Conservation (phyloP, 2,329 filamentous ascomycete species). For the Lojkania enalia region DNA sequence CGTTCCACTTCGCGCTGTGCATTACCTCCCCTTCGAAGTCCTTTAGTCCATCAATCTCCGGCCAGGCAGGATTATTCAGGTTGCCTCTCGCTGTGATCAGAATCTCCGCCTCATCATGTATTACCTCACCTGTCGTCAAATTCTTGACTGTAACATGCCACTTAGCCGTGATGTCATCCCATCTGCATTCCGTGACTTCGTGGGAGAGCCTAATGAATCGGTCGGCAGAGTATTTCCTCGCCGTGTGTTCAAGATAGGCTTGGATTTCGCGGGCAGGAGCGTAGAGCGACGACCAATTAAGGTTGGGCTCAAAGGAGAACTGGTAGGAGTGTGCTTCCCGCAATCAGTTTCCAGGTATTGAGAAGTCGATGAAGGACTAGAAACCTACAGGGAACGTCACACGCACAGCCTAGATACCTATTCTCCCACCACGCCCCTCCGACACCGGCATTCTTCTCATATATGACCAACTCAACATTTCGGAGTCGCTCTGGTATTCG, state of each 20-base stretch:
- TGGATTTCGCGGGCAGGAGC: constrained; percentile 46
- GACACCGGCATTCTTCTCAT: constrained; percentile 50
- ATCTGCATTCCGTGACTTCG: constrained; percentile 39
- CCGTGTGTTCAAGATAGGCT: constrained; percentile 39
- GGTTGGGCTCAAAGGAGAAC: constrained; percentile 49
- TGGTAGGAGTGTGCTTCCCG: constrained; percentile 46
- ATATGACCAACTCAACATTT: constrained; percentile 48
- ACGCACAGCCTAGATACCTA: constrained; percentile 49
- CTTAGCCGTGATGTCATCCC: constrained; percentile 37
- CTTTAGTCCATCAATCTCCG: constrained; percentile 36
- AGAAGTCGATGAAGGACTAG: background rate
- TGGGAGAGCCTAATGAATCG: constrained; percentile 44
- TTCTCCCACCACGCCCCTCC: constrained; percentile 48
- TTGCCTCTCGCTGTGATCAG: constrained; percentile 38
- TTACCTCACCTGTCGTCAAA: constrained; percentile 29
- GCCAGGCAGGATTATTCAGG: constrained; percentile 39
- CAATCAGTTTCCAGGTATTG: background rate
- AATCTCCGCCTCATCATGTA: constrained; percentile 33
- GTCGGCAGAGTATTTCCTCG: constrained; percentile 42
- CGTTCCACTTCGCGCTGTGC: constrained; percentile 42
- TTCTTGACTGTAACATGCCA: constrained; percentile 44
- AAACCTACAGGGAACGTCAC: constrained; percentile 43
- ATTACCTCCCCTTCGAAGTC: constrained; percentile 40
- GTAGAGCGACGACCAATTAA: constrained; percentile 47
- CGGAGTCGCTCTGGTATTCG: constrained; percentile 47